Conservation (phyloP, 176 grass and related monocot species). For the Raddia guianensis region DNA sequence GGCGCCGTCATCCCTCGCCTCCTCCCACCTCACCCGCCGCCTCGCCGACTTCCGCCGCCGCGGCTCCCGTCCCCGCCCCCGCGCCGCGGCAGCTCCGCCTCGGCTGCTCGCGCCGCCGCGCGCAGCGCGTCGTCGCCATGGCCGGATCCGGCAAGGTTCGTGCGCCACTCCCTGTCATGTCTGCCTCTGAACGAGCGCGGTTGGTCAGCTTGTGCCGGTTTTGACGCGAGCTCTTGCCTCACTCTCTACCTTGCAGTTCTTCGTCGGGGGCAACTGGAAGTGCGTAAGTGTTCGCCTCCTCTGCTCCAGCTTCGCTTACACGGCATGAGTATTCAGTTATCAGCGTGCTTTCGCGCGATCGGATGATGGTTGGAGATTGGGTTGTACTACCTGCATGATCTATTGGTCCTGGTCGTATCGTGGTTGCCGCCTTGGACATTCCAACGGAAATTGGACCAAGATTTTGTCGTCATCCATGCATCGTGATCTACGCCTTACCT, state of each 20-base stretch:
- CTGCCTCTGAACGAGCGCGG: background rate
- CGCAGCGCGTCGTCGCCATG: conserved; percentile 82
- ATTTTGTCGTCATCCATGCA: conserved; percentile 33
- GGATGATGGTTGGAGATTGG: conserved; percentile 24
- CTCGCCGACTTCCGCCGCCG: conserved; percentile 50
- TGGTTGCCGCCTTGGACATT: conserved; percentile 27
- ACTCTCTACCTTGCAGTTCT: conserved; percentile 66
- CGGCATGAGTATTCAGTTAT: background rate
- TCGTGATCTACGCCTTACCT: conserved; percentile 20
- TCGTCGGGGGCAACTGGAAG: conserved; percentile 99
- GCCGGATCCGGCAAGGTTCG: conserved; percentile 95
- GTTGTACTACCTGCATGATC: background rate
- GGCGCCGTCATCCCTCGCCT: conserved; percentile 71
- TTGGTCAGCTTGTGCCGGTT: no score
- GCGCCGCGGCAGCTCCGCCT: conserved; percentile 56
- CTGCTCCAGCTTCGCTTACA: background rate
- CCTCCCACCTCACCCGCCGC: conserved; percentile 61
- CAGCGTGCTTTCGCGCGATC: background rate
- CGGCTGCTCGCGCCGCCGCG: conserved; percentile 51
- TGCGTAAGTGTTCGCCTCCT: conserved; percentile 70
- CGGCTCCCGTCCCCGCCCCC: conserved; percentile 2
- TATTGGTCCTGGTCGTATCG: conserved; percentile 7
- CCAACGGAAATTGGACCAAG: conserved; percentile 22
- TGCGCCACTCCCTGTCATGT: background rate
- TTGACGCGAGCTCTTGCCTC: background rate